Conservation (phyloP, 2,329 filamentous ascomycete species). For the Ramichloridium luteum region DNA sequence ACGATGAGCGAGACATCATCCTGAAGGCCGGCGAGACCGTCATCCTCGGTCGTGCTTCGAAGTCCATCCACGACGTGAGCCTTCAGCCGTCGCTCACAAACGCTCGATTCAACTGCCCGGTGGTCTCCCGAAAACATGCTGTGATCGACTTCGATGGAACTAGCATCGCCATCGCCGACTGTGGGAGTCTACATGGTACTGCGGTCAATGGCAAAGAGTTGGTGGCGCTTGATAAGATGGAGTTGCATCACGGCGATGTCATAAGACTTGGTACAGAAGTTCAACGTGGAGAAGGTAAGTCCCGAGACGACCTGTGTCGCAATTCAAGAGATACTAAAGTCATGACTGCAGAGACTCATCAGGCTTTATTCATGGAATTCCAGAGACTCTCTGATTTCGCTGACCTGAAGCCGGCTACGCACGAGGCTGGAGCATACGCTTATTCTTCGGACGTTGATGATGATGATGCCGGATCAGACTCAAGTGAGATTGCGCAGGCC, state of each 20-base stretch:
- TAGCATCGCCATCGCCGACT: constrained; percentile 22
- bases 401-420: too few species aligned
- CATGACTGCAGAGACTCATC: too few species aligned
- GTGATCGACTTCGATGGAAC: constrained; percentile 13
- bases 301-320: too few species aligned
- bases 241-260: constrained; percentile 17
- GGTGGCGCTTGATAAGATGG: constrained; percentile 7
- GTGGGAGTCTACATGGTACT: constrained; percentile 24
- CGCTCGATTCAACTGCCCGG: constrained; percentile 26
- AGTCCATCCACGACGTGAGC: constrained; percentile 28
- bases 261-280: constrained; percentile 24
- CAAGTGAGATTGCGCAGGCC: constrained; percentile 7
- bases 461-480: constrained; percentile 11
- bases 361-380: too few species aligned
- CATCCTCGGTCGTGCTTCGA: constrained; percentile 30
- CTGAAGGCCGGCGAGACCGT: constrained; percentile 3
- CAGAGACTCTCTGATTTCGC: too few species aligned
- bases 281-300: constrained; percentile 16
- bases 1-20: constrained; percentile 5
- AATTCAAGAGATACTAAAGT: too few species aligned
- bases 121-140: constrained; percentile 26
- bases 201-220: constrained; percentile 22
- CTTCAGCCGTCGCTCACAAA: constrained; percentile 17
- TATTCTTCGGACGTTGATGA: constrained; percentile 16
- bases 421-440: too few species aligned